A percentile compares a stretch with the other conserved stretches of the same genome.
Evolutionary conservation across 2,329 filamentous ascomycete species (phyloP).

Genomic region (Thermoascus crustaceus): DNA sequence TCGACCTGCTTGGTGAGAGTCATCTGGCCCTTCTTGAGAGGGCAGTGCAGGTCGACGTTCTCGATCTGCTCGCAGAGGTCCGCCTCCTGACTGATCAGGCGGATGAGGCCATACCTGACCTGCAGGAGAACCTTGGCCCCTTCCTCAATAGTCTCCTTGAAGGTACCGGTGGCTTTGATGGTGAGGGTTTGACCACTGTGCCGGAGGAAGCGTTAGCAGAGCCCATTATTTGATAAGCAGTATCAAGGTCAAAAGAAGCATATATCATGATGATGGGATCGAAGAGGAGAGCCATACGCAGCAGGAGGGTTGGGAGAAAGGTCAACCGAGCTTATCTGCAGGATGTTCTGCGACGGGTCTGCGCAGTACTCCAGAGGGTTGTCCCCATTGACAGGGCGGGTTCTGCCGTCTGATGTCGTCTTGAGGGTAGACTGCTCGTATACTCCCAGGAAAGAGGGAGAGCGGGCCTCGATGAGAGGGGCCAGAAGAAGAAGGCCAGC

Average conservation of each 20-base stretch:
- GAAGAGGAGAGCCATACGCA: constrained; percentile 53
- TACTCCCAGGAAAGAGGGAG: constrained; percentile 43
- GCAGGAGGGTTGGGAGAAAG: constrained; percentile 76
- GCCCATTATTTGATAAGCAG: no score
- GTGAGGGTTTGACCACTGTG: constrained; percentile 65
- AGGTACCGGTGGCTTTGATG: constrained; percentile 70
- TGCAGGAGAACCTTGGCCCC: constrained; percentile 74
- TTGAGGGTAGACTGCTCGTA: constrained; percentile 43
- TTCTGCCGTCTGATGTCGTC: constrained; percentile 41
- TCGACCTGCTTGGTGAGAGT: constrained; percentile 72
- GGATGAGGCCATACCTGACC: constrained; percentile 93
- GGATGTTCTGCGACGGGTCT: constrained; percentile 60
- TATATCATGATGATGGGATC: neutral
- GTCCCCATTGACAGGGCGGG: constrained; percentile 66
- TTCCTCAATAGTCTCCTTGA: constrained; percentile 62
- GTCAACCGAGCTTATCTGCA: constrained; percentile 72
- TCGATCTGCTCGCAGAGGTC: constrained; percentile 83
- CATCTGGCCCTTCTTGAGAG: constrained; percentile 70
- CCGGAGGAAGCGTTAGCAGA: constrained; percentile 13
- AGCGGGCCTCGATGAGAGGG: constrained; percentile 35
- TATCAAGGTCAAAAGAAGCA: constrained; percentile 1
- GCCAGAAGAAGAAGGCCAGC: constrained; percentile 38
- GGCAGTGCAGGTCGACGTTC: constrained; percentile 84
- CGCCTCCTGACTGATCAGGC: constrained; percentile 68
- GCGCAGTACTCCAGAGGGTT: constrained; percentile 77